Evolutionary conservation across 2,329 filamentous ascomycete species (phyloP).

Genomic region (Hymenoscyphus linearis): DNA sequence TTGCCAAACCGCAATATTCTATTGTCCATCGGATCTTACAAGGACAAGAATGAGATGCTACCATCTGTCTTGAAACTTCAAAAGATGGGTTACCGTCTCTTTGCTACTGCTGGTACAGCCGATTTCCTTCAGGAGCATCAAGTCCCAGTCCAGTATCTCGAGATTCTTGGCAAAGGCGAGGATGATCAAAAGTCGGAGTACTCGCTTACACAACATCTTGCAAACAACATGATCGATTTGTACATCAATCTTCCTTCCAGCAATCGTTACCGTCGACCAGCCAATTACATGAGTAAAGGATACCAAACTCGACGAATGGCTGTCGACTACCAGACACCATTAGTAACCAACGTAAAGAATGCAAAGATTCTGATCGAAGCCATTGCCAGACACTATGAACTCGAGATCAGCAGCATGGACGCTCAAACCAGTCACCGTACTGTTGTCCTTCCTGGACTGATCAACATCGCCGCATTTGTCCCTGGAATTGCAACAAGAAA

Average conservation of each 20-base stretch:
- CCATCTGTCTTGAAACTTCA: slow-evolving; percentile 86
- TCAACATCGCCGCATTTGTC: slow-evolving; percentile 77
- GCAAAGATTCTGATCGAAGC: slow-evolving; percentile 96
- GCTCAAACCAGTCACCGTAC: slow-evolving; percentile 86
- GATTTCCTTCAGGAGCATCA: slow-evolving; percentile 94
- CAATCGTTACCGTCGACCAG: slow-evolving; percentile 93
- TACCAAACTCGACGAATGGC: slow-evolving; percentile 97
- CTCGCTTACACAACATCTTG: slow-evolving; percentile 91
- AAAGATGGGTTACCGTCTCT: slow-evolving; percentile 89
- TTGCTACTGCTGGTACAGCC: slow-evolving; percentile 91
- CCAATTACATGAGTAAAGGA: slow-evolving; percentile 97
- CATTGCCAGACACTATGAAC: slow-evolving; percentile 79
- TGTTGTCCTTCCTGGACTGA: slow-evolving; percentile 65
- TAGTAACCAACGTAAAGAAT: slow-evolving; percentile 99
- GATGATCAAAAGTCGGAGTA: slow-evolving; percentile 92
- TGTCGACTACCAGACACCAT: slow-evolving; percentile 86
- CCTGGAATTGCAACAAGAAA: slow-evolving; percentile 62
- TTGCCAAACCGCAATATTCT: slow-evolving; percentile 94
- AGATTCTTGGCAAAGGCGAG: slow-evolving; percentile 72
- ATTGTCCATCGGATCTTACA: slow-evolving; percentile 92
- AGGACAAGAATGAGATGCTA: slow-evolving; percentile 97
- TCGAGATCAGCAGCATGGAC: slow-evolving; percentile 78
- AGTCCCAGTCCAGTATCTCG: slow-evolving; percentile 87
- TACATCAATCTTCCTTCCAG: slow-evolving; percentile 99
- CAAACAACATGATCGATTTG: slow-evolving; percentile 95